Conservation (phyloP, 2,329 filamentous ascomycete genomes). For the Diaporthe amygdali region DNA sequence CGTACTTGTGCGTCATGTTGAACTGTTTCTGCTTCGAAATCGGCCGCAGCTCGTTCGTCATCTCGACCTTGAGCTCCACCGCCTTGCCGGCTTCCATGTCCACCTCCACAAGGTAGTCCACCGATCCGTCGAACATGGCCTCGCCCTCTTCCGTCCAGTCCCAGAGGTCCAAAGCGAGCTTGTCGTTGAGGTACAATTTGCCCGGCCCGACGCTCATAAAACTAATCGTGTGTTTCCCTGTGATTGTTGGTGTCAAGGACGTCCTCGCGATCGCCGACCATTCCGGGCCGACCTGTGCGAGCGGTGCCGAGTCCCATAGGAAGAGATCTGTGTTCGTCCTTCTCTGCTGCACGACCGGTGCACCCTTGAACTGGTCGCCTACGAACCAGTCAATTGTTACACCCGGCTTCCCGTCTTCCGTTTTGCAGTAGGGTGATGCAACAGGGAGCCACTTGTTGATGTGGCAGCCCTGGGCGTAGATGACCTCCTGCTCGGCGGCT, state of each 20-base stretch:
- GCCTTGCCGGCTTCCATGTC: constrained; percentile 64
- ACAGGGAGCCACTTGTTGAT: constrained; percentile 71
- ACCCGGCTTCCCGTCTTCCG: constrained; percentile 61
- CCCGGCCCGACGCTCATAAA: constrained; percentile 73
- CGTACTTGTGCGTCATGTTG: constrained; percentile 68
- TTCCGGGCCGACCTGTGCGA: constrained; percentile 62
- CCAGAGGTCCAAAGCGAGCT: constrained; percentile 68
- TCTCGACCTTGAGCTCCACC: constrained; percentile 67
- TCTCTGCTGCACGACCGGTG: constrained; percentile 60
- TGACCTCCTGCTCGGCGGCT: constrained; percentile 58
- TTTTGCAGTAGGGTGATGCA: constrained; percentile 63
- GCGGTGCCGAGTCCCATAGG: constrained; percentile 72
- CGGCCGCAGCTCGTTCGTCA: constrained; percentile 70
- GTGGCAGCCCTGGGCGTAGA: constrained; percentile 66
- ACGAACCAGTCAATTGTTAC: constrained; percentile 69
- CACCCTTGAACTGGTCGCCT: constrained; percentile 66
- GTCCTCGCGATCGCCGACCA: constrained; percentile 70
- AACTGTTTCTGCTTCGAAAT: constrained; percentile 62
- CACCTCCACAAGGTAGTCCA: constrained; percentile 67
- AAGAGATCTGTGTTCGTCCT: constrained; percentile 71
- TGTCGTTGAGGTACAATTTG: constrained; percentile 63
- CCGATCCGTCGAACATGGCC: constrained; percentile 73
- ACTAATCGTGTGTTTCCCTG: constrained; percentile 68
- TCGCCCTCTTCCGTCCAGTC: constrained; percentile 73
- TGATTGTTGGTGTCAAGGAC: constrained; percentile 60